Conservation (phyloP, 805 yeast species). For the Pichia cabralensis region DNA sequence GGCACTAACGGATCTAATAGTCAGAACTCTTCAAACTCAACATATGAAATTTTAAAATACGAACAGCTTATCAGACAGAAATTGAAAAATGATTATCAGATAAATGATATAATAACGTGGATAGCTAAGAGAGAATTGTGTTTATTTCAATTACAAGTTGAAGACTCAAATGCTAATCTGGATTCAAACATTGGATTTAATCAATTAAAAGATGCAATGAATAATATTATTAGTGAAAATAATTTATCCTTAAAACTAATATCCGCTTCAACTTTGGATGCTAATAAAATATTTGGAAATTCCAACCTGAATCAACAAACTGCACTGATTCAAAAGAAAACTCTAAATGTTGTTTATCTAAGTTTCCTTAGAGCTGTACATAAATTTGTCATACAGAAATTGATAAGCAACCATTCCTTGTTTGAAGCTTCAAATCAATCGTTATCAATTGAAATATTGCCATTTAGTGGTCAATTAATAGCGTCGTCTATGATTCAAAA, state of each 20-base stretch:
- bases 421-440: slow-evolving; percentile 15
- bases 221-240: slow-evolving; percentile 21
- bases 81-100: slow-evolving; percentile 20
- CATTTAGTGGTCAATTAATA: slow-evolving; percentile 41
- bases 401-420: slow-evolving; percentile 14
- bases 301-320: slow-evolving; percentile 4
- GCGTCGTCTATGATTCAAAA: slow-evolving; percentile 19
- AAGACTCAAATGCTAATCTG: slow-evolving; percentile 2
- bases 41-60: slow-evolving; percentile 20
- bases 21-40: slow-evolving; percentile 11
- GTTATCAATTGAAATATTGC: slow-evolving; percentile 29
- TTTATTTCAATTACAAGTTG: slow-evolving; percentile 21
- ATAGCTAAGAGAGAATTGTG: slow-evolving; percentile 25
- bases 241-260: slow-evolving; percentile 17
- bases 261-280: slow-evolving; percentile 21
- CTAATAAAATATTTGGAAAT: slow-evolving; percentile 18
- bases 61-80: slow-evolving; percentile 20
- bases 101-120: slow-evolving; percentile 21
- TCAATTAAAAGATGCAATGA: slow-evolving; percentile 25
- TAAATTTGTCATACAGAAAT: slow-evolving; percentile 26
- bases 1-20: slow-evolving; percentile 4
- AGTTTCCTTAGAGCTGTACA: slow-evolving; percentile 42
- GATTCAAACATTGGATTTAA: slow-evolving; percentile 18
- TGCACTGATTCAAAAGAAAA: slow-evolving; percentile 13
- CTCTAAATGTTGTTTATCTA: slow-evolving; percentile 29